Base-by-base conservation (phyloP, 176 grass and related monocot species). In the Bromus sterilis region DNA sequence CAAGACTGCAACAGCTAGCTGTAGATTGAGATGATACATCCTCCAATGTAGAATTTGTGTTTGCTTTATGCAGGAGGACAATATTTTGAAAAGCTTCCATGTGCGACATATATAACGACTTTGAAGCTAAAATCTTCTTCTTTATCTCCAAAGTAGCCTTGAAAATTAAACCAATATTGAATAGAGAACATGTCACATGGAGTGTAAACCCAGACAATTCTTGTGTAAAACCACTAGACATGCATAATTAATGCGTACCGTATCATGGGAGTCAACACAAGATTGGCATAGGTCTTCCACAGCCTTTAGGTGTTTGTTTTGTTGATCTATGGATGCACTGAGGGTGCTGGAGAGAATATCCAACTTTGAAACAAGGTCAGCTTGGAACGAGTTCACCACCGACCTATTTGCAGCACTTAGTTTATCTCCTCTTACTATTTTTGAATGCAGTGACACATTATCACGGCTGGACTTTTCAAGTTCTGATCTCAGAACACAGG, bases 351-450 rank as follows among this genome's bases (percentile, higher is more conserved):
- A 99, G 71, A 99, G 89, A 75, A 84, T 58, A 57, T 80, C 93
- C 66, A 99, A 75, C 77, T 95, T 99, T 15, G 73, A 84, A 61
- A 76, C 87, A 39, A 99, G 78, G 43, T 95, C 96, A 80, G 55
- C 56, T 90, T 95, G 91, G 56, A 91, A 95, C 46, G 88, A 86
- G 40, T 92, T 90, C 28, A 99, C 96, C 21, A 95, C 86, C 33
- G 93, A 95, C 60, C 91, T 83, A 79, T 99, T 99, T 82, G 87
- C 63, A 32, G 93, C 61, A 78, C 80, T 90, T 68, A 93, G 51
- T 58, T 96, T 96, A 66, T 93, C 93, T 87, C 89, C 93, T 46
- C 93, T 87, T 44, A 83, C 97, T 99, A 99, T 96, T 87, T 96
- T 99, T n/a, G 91, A 93, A 80, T 85, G 88, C 10, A 99, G 72